A percentile compares a stretch with the other conserved stretches of the same genome.
Conservation (phyloP, 108 stramenopile genomes). For the Cyclostephanos tholiformis region DNA sequence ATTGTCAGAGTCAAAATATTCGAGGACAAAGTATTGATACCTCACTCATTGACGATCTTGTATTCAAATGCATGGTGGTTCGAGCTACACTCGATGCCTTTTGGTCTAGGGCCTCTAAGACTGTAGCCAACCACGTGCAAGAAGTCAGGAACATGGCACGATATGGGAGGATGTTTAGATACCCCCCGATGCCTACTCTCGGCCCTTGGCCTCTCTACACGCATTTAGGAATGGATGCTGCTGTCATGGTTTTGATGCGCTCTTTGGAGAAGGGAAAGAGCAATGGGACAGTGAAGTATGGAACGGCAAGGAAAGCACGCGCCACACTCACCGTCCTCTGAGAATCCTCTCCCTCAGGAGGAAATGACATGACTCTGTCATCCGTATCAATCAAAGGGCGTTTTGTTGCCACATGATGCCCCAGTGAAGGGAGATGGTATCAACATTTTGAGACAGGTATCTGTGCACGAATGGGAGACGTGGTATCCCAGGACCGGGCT, state of each 20-base stretch:
- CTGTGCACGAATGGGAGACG: constrained; percentile 30
- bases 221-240: constrained; percentile 21
- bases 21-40: not conserved
- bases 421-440: constrained; percentile 34
- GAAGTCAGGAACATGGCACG: constrained; percentile 17
- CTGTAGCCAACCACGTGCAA: constrained; percentile 9
- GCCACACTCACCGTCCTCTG: constrained; percentile 19
- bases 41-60: not conserved
- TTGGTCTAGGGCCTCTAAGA: constrained; percentile 11
- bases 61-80: constrained; percentile 8
- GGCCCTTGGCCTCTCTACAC: constrained; percentile 16
- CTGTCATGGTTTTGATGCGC: constrained; percentile 11
- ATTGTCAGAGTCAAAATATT: constrained; percentile 30
- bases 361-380: constrained; percentile 18
- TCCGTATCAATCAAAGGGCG: not conserved
- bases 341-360: constrained; percentile 20
- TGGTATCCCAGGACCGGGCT: constrained; percentile 29
- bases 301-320: constrained; percentile 14
- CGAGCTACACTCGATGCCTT: constrained; percentile 35
- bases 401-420: constrained; percentile 18
- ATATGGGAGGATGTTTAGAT: constrained; percentile 11
- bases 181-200: constrained; percentile 3
- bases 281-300: constrained; percentile 16
- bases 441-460: constrained; percentile 14
- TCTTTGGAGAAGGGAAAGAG: constrained; percentile 15